Percentiles rank a stretch among this genome's conserved stretches.
These are phyloP conservation scores for Tephrocybe rancida DNA, from an alignment of 768 basidiomycete species.

Conservation along the genomic window DNA sequence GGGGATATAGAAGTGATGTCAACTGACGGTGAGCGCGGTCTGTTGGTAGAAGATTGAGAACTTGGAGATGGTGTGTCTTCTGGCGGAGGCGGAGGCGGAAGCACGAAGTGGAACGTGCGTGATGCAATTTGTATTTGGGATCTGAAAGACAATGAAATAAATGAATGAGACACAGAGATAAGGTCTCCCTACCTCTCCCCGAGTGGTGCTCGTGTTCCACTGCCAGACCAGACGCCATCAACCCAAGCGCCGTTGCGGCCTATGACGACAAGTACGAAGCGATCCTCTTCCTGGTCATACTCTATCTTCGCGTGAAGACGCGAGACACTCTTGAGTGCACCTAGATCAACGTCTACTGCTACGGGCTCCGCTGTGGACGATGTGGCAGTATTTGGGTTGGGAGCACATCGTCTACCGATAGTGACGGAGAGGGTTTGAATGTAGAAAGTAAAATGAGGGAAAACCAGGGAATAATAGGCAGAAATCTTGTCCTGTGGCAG, in stretches of 20 bases:
- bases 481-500: conserved; percentile 75
- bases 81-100: conserved; percentile 83
- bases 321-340: conserved; percentile 96
- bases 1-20: conserved; percentile 82
- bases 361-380: conserved; percentile 58
- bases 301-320: conserved; percentile 94
- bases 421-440: conserved; percentile 93
- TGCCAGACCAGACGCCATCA: conserved; percentile 93
- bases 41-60: conserved; percentile 68
- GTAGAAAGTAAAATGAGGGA: conserved; percentile 95
- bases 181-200: conserved; percentile 64
- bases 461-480: conserved; percentile 93
- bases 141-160: conserved; percentile 39
- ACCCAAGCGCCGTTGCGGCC: conserved; percentile 99
- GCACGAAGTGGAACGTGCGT: conserved; percentile 94
- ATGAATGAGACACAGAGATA: conserved; percentile 9
- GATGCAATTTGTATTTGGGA: conserved; percentile 98
- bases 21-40: conserved; percentile 76
- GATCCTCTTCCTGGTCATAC: conserved; percentile 87
- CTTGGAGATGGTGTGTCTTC: conserved; percentile 84
- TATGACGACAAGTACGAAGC: conserved; percentile 86
- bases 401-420: conserved; percentile 87
- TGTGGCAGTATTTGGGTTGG: conserved; percentile 47
- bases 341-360: conserved; percentile 88
- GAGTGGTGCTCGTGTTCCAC: conserved; percentile 84